A percentile compares a stretch with the other conserved stretches of the same genome.
These are phyloP conservation scores for Cornus suecica DNA, from an alignment of 148 eudicot species.

Conservation along the genomic window DNA sequence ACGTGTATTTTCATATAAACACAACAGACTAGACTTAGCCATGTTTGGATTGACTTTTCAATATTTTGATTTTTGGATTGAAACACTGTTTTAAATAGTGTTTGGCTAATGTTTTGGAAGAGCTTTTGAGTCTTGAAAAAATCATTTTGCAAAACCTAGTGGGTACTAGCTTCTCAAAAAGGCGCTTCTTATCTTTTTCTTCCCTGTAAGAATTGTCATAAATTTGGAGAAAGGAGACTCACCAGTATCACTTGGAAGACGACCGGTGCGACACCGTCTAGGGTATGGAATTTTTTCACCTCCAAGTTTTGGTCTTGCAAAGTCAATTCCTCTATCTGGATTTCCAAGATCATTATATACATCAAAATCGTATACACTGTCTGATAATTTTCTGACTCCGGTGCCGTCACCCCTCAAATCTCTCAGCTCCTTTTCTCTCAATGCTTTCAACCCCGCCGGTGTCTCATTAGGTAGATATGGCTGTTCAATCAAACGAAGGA, in stretches of 20 bases:
- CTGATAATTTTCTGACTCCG: constrained; percentile 68
- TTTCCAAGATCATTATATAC: constrained; percentile 89
- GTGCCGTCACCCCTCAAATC: constrained; percentile 78
- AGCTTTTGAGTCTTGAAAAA: too few species aligned
- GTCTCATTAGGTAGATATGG: constrained; percentile 88
- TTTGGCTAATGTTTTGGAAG: too few species aligned
- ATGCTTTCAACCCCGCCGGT: constrained; percentile 69
- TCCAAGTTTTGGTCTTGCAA: constrained; percentile 67
- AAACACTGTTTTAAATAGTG: too few species aligned
- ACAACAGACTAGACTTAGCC: too few species aligned
- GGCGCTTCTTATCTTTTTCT: too few species aligned
- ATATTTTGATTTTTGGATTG: too few species aligned
- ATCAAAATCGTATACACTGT: constrained; percentile 72
- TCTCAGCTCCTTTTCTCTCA: constrained; percentile 74
- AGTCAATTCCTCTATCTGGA: constrained; percentile 63
- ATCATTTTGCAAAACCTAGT: too few species aligned
- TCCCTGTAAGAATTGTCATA: too few species aligned
- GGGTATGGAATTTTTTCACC: constrained; percentile 75
- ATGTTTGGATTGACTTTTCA: too few species aligned
- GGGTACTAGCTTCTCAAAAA: too few species aligned
- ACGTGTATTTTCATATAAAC: too few species aligned
- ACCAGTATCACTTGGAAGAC: constrained; percentile 73
- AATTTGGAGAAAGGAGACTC: constrained; percentile 1
- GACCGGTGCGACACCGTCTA: constrained; percentile 93
- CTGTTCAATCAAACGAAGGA: constrained; percentile 32